A percentile compares a stretch with the other conserved stretches of the same genome.
phyloP scores from a whole-genome alignment of 352 stramenopile species.

The Pythium sp. region DNA sequence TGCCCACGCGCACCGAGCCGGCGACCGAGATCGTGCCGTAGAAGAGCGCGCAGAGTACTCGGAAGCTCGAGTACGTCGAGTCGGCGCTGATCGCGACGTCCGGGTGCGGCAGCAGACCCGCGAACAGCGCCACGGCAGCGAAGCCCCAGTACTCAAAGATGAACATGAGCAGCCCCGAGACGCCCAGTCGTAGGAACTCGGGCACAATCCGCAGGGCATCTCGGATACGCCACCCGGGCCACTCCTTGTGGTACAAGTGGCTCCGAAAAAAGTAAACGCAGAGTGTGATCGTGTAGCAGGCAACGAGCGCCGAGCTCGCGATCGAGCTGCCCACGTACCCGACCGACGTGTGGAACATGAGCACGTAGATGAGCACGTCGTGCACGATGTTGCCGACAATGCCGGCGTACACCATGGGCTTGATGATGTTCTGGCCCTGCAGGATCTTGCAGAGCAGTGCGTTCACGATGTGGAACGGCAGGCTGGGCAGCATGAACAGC shows the following conservation, averaged over 20 bases:
- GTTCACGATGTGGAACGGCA: conserved; percentile 84
- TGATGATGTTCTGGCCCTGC: conserved; percentile 84
- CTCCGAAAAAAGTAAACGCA: conserved; percentile 64
- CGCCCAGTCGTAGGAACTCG: conserved; percentile 74
- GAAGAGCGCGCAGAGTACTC: conserved; percentile 64
- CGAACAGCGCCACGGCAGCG: conserved; percentile 64
- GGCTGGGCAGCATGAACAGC: conserved; percentile 64
- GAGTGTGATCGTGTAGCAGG: conserved; percentile 63
- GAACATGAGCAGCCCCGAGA: conserved; percentile 82
- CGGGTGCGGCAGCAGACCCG: conserved; percentile 69
- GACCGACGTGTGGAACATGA: conserved; percentile 80
- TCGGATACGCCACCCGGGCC: conserved; percentile 68
- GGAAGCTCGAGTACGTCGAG: conserved; percentile 76
- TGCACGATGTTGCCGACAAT: conserved; percentile 82
- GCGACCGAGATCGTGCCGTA: conserved; percentile 67
- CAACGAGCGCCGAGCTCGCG: conserved; percentile 49
- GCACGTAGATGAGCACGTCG: conserved; percentile 72
- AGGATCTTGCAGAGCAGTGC: conserved; percentile 80
- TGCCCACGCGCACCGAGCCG: conserved; percentile 80
- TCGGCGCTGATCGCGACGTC: conserved; percentile 84
- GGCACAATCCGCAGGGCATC: conserved; percentile 62
- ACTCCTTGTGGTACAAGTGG: conserved; percentile 64
- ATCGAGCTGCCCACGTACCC: conserved; percentile 81
- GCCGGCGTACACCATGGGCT: conserved; percentile 77
- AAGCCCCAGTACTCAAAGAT: conserved; percentile 88